Percentiles rank a stretch among this genome's conserved stretches.
phyloP scores from a whole-genome alignment of 148 eudicot species.

The Rhododendron mucronatum region DNA sequence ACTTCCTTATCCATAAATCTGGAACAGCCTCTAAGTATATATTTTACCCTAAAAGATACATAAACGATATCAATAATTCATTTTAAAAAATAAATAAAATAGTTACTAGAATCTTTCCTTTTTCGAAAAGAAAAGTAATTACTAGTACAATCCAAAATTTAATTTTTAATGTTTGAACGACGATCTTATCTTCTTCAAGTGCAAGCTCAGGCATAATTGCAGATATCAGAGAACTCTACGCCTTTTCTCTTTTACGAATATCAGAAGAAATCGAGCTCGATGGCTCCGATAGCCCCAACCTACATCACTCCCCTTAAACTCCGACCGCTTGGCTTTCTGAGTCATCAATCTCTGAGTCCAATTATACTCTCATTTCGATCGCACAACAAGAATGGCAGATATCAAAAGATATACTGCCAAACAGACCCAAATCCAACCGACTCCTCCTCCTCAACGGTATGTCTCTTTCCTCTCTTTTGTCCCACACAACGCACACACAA shows the following conservation, averaged over 20 bases:
- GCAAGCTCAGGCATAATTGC: background rate
- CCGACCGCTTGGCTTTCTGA: background rate
- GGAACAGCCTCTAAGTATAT: too few relatives aligned
- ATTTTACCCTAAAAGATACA: too few relatives aligned
- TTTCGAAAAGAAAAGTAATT: too few relatives aligned
- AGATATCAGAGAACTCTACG: background rate
- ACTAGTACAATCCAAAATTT: too few relatives aligned
- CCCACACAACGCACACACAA: background rate
- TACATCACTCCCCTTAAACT: background rate
- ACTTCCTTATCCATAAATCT: too few relatives aligned
- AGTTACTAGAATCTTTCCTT: too few relatives aligned
- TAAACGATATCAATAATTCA: too few relatives aligned
- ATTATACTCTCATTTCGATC: background rate
- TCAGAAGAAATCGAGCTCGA: background rate
- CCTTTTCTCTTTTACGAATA: background rate
- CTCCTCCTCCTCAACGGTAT: background rate
- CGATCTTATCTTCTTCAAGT: background rate
- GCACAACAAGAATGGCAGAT: background rate
- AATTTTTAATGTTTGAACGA: too few relatives aligned
- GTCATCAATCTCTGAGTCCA: background rate
- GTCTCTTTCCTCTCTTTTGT: background rate
- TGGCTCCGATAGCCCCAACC: background rate
- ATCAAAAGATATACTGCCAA: slow-evolving; percentile 1
- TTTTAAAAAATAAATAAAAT: too few relatives aligned
- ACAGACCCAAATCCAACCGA: slow-evolving; percentile 2